phyloP scores from a whole-genome alignment of 2,329 filamentous ascomycete genomes.

The Colletotrichum chrysophilum region DNA sequence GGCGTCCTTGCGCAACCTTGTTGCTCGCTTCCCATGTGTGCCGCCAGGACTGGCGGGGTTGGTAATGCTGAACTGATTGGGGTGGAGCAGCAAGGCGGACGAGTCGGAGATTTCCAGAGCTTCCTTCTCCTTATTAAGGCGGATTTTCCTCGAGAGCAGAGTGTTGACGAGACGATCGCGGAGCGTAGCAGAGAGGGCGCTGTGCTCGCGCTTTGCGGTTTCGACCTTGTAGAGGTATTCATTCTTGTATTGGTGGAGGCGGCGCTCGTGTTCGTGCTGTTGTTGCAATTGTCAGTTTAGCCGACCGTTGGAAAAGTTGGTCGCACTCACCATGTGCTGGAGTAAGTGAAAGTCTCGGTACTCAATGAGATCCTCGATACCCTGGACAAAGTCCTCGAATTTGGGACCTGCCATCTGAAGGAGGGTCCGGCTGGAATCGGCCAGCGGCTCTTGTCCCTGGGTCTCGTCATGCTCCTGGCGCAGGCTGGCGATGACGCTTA shows the following conservation, averaged over 20 bases:
- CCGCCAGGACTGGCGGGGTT: conserved; percentile 70
- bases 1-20: conserved; percentile 63
- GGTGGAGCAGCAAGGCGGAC: conserved; percentile 69
- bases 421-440: conserved; percentile 57
- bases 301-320: not conserved
- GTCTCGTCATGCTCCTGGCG: conserved; percentile 60
- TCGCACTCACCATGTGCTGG: conserved; percentile 73
- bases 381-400: conserved; percentile 84
- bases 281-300: not conserved
- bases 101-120: conserved; percentile 71
- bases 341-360: conserved; percentile 84
- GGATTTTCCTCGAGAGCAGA: conserved; percentile 68
- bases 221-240: conserved; percentile 67
- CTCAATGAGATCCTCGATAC: conserved; percentile 88
- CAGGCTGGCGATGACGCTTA: conserved; percentile 73
- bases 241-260: conserved; percentile 63
- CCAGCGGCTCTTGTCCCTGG: conserved; percentile 40
- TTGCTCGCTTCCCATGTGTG: conserved; percentile 67
- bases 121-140: conserved; percentile 70
- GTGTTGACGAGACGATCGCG: conserved; percentile 70
- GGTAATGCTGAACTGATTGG: conserved; percentile 70
- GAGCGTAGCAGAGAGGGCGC: conserved; percentile 63
- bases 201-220: conserved; percentile 67
- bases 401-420: conserved; percentile 80
- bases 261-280: conserved; percentile 69